These are phyloP conservation scores for Myriangium duriaei DNA, from an alignment of 2,329 filamentous ascomycete species.

Conservation along the genomic window DNA sequence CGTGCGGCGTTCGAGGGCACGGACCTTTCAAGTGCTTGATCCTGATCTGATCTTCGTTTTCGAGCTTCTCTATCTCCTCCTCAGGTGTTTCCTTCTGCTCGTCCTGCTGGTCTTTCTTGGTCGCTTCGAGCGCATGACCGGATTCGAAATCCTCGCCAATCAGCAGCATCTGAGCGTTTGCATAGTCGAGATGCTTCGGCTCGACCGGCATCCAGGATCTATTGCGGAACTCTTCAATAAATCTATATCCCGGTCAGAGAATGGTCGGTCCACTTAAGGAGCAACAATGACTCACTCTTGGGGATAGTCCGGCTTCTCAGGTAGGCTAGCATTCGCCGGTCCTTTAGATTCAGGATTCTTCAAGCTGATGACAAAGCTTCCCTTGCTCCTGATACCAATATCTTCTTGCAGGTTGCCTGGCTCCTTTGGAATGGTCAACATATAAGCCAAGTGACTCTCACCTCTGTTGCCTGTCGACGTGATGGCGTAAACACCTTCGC, in stretches of 20 bases:
- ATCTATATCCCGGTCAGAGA: no score
- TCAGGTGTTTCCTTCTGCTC: constrained; percentile 47
- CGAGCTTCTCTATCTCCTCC: constrained; percentile 63
- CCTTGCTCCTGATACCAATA: constrained; percentile 57
- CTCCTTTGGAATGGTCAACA: constrained; percentile 59
- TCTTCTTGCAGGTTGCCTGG: constrained; percentile 61
- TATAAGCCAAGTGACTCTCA: constrained; percentile 62
- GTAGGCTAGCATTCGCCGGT: constrained; percentile 50
- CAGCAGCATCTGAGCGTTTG: constrained; percentile 63
- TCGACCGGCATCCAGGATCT: constrained; percentile 63
- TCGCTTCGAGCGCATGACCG: constrained; percentile 44
- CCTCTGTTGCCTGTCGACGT: constrained; percentile 50
- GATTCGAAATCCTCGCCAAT: constrained; percentile 56
- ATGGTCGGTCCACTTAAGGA: neutral
- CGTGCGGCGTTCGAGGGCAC: no score
- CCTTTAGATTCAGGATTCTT: constrained; percentile 65
- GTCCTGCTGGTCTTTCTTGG: constrained; percentile 43
- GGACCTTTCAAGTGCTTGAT: constrained; percentile 47
- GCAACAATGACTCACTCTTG: constrained; percentile 41
- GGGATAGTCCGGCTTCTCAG: constrained; percentile 55
- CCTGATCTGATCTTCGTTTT: constrained; percentile 59
- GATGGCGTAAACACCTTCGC: constrained; percentile 75
- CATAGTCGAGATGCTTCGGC: constrained; percentile 62
- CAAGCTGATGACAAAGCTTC: constrained; percentile 65
- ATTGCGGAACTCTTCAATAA: constrained; percentile 58